These are phyloP conservation scores for Xylaria polymorpha DNA, from an alignment of 2,329 filamentous ascomycete species.

Conservation along the genomic window DNA sequence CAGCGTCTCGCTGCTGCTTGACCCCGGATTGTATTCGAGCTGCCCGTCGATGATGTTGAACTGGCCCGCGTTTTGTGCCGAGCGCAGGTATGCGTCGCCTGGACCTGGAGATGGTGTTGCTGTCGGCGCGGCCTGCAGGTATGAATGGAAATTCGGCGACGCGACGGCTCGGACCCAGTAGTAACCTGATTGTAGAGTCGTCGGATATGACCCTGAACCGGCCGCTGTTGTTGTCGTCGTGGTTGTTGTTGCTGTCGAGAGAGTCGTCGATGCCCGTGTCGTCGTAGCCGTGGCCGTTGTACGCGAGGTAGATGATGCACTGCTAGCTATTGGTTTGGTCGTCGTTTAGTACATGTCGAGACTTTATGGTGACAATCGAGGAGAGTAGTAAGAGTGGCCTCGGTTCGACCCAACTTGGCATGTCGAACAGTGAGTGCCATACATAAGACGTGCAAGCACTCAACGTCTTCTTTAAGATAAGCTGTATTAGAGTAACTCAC, in stretches of 20 bases:
- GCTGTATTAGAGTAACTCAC: conserved; percentile 26
- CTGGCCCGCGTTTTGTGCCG: conserved; percentile 59
- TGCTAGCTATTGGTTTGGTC: conserved; percentile 8
- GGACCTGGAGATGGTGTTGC: conserved; percentile 37
- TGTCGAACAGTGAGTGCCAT: background rate
- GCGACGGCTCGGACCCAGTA: conserved; percentile 40
- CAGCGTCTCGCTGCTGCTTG: conserved; percentile 47
- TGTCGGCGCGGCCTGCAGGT: conserved; percentile 39
- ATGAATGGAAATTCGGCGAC: conserved; percentile 40
- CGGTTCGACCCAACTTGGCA: background rate
- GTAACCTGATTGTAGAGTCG: conserved; percentile 38
- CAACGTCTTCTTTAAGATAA: background rate
- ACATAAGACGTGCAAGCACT: background rate
- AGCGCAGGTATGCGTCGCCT: conserved; percentile 35
- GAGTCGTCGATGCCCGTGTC: conserved; percentile 23
- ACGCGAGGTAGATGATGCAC: conserved; percentile 12
- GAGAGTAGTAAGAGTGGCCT: background rate
- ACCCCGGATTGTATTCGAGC: conserved; percentile 59
- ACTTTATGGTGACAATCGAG: background rate
- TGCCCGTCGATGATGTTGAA: conserved; percentile 67
- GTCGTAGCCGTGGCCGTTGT: conserved; percentile 25
- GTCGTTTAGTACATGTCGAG: background rate
- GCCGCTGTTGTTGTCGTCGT: conserved; percentile 18
- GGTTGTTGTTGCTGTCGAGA: conserved; percentile 19
- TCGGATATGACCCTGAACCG: conserved; percentile 37